Percentiles rank a stretch among this genome's conserved stretches.
Evolutionary conservation across 2,329 filamentous ascomycete species (phyloP).

Genomic region (Colletotrichum coccodes): DNA sequence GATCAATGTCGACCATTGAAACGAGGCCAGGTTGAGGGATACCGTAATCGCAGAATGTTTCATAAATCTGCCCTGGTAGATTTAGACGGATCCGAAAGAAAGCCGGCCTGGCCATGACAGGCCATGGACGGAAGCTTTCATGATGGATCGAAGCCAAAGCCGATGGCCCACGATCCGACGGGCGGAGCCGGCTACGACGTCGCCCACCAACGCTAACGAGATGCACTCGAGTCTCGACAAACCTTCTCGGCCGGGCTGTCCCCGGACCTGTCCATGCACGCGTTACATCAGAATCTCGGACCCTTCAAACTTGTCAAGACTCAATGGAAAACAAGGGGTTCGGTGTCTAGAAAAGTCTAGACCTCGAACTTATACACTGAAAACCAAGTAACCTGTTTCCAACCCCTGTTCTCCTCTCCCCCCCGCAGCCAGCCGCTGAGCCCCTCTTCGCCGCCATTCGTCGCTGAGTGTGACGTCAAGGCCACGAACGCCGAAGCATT

Average conservation of each 20-base stretch:
- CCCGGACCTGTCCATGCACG: conserved; percentile 26
- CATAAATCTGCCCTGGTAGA: neutral
- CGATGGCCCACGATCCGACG: conserved; percentile 15
- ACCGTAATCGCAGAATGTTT: no score
- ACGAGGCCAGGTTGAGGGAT: neutral
- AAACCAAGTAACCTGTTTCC: conserved; percentile 28
- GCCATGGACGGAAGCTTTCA: neutral
- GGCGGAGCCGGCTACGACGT: conserved; percentile 27
- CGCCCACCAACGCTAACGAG: neutral
- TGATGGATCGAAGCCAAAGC: conserved; percentile 2
- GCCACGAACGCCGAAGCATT: neutral
- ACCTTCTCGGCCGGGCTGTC: conserved; percentile 3
- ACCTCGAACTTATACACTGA: neutral
- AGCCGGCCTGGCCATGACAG: neutral
- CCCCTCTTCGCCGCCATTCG: conserved; percentile 9
- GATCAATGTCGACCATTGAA: no score
- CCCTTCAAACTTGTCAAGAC: neutral
- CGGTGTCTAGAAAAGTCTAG: conserved; percentile 15
- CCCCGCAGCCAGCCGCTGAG: conserved; percentile 18
- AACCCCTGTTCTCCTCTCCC: conserved; percentile 18
- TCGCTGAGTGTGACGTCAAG: conserved; percentile 31
- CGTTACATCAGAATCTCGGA: conserved; percentile 30
- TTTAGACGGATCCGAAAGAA: no score
- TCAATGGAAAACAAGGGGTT: neutral
- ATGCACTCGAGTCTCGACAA: neutral